These are phyloP conservation scores for Sinapis alba DNA, from an alignment of 441 rosid genomes.

Conservation along the genomic window DNA sequence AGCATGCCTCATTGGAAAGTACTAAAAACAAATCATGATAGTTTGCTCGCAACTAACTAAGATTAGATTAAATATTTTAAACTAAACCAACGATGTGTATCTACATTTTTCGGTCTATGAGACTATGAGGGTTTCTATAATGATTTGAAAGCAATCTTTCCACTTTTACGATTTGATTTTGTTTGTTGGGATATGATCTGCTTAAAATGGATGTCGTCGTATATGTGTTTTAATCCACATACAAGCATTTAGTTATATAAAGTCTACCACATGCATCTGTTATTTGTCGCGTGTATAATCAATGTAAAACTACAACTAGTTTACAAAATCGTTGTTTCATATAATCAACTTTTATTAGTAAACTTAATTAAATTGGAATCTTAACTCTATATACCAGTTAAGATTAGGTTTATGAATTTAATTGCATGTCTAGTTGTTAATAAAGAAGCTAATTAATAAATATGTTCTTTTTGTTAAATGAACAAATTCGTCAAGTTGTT, in stretches of 20 bases:
- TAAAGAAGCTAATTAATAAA: background rate
- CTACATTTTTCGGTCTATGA: background rate
- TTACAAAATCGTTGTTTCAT: background rate
- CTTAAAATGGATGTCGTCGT: background rate
- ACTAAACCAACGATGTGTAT: background rate
- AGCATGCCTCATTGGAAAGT: background rate
- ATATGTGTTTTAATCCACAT: background rate
- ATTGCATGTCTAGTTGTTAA: background rate
- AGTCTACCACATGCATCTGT: no score
- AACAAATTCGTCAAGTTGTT: conserved; percentile 7
- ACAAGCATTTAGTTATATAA: background rate
- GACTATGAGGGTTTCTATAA: background rate
- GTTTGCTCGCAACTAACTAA: background rate
- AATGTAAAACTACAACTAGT: background rate
- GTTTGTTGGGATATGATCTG: background rate
- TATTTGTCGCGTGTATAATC: no score
- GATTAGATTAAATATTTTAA: background rate
- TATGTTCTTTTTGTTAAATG: conserved; percentile 1
- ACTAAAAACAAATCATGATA: background rate
- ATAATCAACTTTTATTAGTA: background rate
- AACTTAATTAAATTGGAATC: background rate
- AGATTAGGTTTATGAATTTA: background rate
- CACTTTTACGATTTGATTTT: background rate
- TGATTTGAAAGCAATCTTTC: background rate
- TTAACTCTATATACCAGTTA: background rate